Base-by-base conservation (phyloP, 805 yeast genomes). In the Schwanniomyces occidentalis region DNA sequence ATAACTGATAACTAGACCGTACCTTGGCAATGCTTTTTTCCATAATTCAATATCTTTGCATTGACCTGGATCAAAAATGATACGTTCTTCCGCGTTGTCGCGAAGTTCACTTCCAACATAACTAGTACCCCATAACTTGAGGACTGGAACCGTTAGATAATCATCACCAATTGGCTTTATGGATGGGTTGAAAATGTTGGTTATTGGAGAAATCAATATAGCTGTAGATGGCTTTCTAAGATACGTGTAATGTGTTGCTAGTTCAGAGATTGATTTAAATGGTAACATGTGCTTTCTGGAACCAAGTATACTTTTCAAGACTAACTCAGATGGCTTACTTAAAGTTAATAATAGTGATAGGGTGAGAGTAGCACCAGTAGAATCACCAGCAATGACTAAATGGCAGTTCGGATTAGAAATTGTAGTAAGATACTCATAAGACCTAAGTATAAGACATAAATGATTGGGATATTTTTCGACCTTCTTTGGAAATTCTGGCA, bases 301-400 rank as follows among this genome's bases (percentile, higher is more conserved):
- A 22, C n/a, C 36, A 19, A 45, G 49, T 12, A 45, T 41, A 0
- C 74, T 70, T n/a, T 45, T 26, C n/a, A 58, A 52, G 19, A 62
- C 18, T 15, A 26, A 8, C 6, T 12, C 6, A 6, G 29, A 15
- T 6, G 16, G 17, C 18, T 10, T 26, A 13, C 15, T 26, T 14
- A 26, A 26, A 6, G 29, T 8, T 26, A 68, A 52, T 32, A 72
- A 35, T 33, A 68, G 45, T 8, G 67, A 46, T 30, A 72, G 40
- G 3, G 58, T 54, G 24, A 71, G 40, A n/a, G 66, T 69, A 0
- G 73, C 78, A 1, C 81, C 80, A 4, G 63, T 50, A 0, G 78
- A 72, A 34, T 75, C 78, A 0, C 80, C 80, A 5, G 35, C 24
- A 20, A 30, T 4, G 13, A 15, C 19, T 8, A 19, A 13, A 15